Evolutionary conservation across 2,329 filamentous ascomycete genomes (phyloP), one percentile per base, ranked within the genome.

Genomic region (Aspergillus neotritici): DNA sequence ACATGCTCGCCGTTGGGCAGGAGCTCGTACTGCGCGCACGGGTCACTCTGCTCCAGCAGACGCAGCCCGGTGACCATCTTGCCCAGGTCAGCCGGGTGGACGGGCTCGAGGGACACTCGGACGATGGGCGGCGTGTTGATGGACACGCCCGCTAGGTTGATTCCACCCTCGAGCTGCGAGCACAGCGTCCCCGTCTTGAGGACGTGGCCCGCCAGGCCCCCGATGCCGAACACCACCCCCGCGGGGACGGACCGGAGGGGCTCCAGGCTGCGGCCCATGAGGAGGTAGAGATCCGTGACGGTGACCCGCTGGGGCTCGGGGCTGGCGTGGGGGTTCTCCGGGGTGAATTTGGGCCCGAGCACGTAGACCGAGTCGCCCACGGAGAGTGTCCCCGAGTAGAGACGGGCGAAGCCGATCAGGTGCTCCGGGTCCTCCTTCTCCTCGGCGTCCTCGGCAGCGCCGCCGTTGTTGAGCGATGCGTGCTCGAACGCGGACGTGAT

Each of bases 131-230:
- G 85, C 4, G 85, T 86, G 28, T 80, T 81, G 66, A 90, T 82
- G 42, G 75, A 81, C 7, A 97, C 82, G 50, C 91, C 91, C 1
- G 90, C 93, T 40, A 98, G 72, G 67, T 98, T 98, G 55, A 94
- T 82, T 5, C 87, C 83, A 12, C 93, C 93, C 37, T 88, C 84
- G 0, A 94, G 71, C 51, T 86, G 85, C 51, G 87, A 94, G 70
- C 89, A 96, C 3, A 98, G 74, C 0, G 93, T 98, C 10, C 90
- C 93, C 1, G 89, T 94, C 65, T 98, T 98, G 42, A 98, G 76
- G n/a, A 98, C 84, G 48, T 91, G 84, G 12, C 90, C 91, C 59
- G 93, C 90, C 1, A 98, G 78, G 2, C 93, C 93, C 28, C 84
- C 88, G 42, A 98, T 93, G 16, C 93, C 93, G 60, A 98, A 97